These are phyloP conservation scores for Mucor velutinosus DNA, from an alignment of 371 early-diverging fungal species.

Conservation along the genomic window DNA sequence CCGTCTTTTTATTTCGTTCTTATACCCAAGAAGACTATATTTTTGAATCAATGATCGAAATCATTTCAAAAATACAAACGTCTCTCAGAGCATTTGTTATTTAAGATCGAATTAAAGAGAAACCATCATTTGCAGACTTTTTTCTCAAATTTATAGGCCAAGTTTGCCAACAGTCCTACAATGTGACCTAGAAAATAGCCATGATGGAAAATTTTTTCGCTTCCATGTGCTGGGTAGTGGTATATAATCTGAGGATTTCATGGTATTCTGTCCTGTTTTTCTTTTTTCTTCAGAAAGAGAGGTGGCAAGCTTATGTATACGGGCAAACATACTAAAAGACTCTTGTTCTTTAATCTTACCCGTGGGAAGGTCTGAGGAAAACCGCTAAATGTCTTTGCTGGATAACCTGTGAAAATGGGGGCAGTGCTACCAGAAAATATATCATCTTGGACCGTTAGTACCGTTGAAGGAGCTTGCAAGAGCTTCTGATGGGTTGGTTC, in stretches of 20 bases:
- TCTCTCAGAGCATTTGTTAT: slow-evolving; percentile 13
- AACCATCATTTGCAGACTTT: slow-evolving; percentile 14
- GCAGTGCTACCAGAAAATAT: slow-evolving; percentile 48
- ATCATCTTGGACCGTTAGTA: slow-evolving; percentile 17
- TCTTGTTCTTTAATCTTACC: slow-evolving; percentile 37
- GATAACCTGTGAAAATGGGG: slow-evolving; percentile 45
- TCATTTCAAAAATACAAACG: slow-evolving; percentile 11
- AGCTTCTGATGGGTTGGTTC: slow-evolving; percentile 26
- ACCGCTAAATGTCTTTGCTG: slow-evolving; percentile 49
- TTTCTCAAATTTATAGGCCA: slow-evolving; percentile 4
- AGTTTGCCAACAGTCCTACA: background rate
- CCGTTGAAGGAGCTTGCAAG: slow-evolving; percentile 17
- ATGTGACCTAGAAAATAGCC: slow-evolving; percentile 1
- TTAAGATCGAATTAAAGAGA: slow-evolving; percentile 36
- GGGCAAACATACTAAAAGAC: slow-evolving; percentile 54
- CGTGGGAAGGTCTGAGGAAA: slow-evolving; percentile 62
- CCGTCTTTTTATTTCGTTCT: slow-evolving; percentile 20
- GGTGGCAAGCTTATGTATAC: slow-evolving; percentile 54
- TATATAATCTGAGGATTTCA: background rate
- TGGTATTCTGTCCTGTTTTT: background rate
- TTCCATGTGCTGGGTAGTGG: too few species aligned
- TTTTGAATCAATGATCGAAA: slow-evolving; percentile 6
- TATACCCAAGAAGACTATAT: slow-evolving; percentile 15
- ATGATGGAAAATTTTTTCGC: slow-evolving; percentile 15
- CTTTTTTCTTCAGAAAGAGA: slow-evolving; percentile 17